phyloP scores from a whole-genome alignment of 2,329 filamentous ascomycete species.

The Sclerotinia trifoliorum region DNA sequence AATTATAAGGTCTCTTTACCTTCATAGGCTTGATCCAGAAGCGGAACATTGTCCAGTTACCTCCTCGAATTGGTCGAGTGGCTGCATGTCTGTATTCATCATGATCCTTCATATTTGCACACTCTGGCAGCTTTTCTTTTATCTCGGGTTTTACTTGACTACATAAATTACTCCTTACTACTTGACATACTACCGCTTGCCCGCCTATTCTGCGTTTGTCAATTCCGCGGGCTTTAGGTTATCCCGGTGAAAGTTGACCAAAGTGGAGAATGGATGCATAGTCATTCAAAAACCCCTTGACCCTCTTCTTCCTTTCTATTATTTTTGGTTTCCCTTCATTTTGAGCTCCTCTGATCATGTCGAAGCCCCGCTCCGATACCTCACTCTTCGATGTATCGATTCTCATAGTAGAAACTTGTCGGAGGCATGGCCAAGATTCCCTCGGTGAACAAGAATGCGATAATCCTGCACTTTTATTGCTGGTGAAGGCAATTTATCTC shows the following conservation, averaged over 20 bases:
- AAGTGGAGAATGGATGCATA: neutral
- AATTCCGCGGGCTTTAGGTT: neutral
- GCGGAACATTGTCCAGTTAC: neutral
- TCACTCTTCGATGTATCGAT: neutral
- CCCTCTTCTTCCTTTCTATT: neutral
- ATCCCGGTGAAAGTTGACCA: neutral
- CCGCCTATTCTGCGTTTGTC: neutral
- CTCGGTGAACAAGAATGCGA: too few species aligned
- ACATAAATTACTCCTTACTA: accelerated
- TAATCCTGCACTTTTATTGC: too few species aligned
- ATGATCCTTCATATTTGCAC: neutral
- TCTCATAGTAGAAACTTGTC: neutral
- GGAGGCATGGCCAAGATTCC: neutral
- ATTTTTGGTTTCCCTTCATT: too few species aligned
- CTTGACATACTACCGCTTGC: too few species aligned
- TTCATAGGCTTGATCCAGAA: neutral
- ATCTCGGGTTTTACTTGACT: neutral
- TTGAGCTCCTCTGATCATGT: neutral
- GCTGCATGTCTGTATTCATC: neutral
- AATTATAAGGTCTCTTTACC: neutral
- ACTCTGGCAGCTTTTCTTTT: neutral
- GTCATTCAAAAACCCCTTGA: too few species aligned
- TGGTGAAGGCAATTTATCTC: too few species aligned
- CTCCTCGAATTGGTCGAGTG: neutral
- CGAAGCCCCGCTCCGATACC: too few species aligned